phyloP scores from a whole-genome alignment of 768 basidiomycete genomes.

The Mycena olivaceomarginata region DNA sequence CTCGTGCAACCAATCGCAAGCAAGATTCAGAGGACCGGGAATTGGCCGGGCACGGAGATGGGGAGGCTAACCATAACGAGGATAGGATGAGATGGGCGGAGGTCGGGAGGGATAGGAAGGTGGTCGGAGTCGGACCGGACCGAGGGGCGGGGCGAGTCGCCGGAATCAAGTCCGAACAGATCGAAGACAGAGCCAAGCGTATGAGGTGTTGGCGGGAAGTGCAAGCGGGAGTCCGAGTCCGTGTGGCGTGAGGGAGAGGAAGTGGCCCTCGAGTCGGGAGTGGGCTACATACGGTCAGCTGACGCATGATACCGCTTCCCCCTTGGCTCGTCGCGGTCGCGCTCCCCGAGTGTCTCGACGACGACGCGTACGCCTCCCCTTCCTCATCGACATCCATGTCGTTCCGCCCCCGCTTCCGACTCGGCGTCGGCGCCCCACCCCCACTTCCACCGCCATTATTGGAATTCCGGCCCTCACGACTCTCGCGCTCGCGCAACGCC shows the following conservation, averaged over 20 bases:
- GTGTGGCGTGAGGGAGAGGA: no score
- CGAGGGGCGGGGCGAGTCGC: neutral
- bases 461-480: slow-evolving; percentile 32
- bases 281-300: slow-evolving; percentile 51
- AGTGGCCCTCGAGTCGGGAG: neutral
- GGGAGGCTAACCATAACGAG: neutral
- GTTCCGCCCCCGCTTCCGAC: slow-evolving; percentile 74
- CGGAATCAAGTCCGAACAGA: neutral
- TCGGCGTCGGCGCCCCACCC: slow-evolving; percentile 46
- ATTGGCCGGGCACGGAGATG: neutral
- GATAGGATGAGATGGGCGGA: neutral
- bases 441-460: neutral
- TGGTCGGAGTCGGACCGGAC: neutral
- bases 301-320: slow-evolving; percentile 79
- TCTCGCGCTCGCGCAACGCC: slow-evolving; percentile 24
- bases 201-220: no score
- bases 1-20: no score
- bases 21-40: no score
- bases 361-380: slow-evolving; percentile 64
- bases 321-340: slow-evolving; percentile 59
- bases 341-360: slow-evolving; percentile 48
- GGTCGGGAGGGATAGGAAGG: neutral
- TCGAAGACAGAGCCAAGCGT: neutral
- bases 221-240: no score
- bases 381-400: slow-evolving; percentile 81